Base-by-base conservation (phyloP, 2,329 filamentous ascomycete genomes). In the Diaporthe caulivora region DNA sequence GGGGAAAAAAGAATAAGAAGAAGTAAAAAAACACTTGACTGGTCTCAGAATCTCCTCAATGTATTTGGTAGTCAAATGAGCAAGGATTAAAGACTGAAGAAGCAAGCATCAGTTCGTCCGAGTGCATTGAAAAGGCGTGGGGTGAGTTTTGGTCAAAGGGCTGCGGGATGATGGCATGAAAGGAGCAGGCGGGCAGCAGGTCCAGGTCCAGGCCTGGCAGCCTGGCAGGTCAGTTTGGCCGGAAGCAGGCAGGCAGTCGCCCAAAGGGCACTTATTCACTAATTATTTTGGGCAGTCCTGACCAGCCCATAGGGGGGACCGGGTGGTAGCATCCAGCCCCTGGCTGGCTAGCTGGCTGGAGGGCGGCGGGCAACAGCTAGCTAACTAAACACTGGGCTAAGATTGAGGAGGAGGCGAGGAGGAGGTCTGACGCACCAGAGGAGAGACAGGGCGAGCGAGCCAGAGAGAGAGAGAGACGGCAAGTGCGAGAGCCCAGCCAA, bases 381-480 rank as follows among this genome's bases (percentile, higher is more conserved):
- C 34, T 34, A 34, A 34, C 5, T 9, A 67, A 53, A 67, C 62
- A 53, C 62, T 67, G 62, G 62, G 62, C 62, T 67, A 15, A 53
- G 62, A 67, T 67, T 67, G 62, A 67, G 31, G 62, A 67, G 62
- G 62, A 44, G 29, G 62, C 37, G 37, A 40, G 34, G 29, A 71
- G 34, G 44, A 70, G 55, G 69, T 62, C 69, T 71, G 69, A 71
- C 69, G 69, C 55, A 65, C 29, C 44, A 64, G 42, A 21, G n/a
- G 62, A n/a, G n/a, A n/a, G n/a, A n/a, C n/a, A n/a, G n/a, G n/a
- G n/a, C n/a, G n/a, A n/a, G n/a, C n/a, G n/a, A n/a, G n/a, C n/a
- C 37, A 34, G 5, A 34, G 37, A 40, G 37, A 40, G 37, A 40
- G 37, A 40, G 37, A 13, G 37, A 40, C 2, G 13, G 37, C 6